Conservation (phyloP, 768 basidiomycete genomes). For the Termitomyces sp. region DNA sequence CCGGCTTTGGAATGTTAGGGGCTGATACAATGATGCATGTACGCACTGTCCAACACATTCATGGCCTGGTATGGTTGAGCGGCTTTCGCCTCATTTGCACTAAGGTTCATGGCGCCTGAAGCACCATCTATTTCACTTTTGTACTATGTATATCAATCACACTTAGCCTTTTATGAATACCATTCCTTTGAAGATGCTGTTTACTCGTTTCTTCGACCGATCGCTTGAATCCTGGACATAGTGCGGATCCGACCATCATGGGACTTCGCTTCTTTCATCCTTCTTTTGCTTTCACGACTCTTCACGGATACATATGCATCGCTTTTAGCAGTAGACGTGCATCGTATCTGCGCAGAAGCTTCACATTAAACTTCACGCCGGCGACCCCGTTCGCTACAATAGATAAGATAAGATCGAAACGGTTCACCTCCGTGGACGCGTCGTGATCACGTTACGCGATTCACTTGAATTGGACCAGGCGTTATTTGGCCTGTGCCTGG, state of each 20-base stretch:
- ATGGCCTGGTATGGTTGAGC: not conserved
- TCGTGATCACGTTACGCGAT: not conserved
- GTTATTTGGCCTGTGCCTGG: not conserved
- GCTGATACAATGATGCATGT: constrained; percentile 1
- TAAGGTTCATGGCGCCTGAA: not conserved
- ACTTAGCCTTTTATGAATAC: not conserved
- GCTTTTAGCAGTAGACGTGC: not conserved
- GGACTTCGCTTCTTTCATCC: not conserved
- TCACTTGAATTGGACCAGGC: not conserved
- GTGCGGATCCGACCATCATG: not conserved
- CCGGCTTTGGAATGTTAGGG: constrained; percentile 1
- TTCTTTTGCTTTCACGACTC: not conserved
- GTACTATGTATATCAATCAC: not conserved
- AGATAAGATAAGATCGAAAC: constrained; percentile 3
- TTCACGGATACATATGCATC: not conserved
- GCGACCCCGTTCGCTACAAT: too few species aligned
- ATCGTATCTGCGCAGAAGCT: not conserved
- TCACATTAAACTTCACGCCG: not conserved
- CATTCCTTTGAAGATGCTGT: not conserved
- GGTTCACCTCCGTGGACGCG: not conserved
- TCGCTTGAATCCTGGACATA: not conserved
- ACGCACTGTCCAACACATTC: not conserved
- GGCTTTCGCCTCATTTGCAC: not conserved
- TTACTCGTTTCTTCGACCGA: not conserved
- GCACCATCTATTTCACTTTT: not conserved